Base-by-base conservation (phyloP, 2,329 filamentous ascomycete genomes). In the Verticillium dahliae region DNA sequence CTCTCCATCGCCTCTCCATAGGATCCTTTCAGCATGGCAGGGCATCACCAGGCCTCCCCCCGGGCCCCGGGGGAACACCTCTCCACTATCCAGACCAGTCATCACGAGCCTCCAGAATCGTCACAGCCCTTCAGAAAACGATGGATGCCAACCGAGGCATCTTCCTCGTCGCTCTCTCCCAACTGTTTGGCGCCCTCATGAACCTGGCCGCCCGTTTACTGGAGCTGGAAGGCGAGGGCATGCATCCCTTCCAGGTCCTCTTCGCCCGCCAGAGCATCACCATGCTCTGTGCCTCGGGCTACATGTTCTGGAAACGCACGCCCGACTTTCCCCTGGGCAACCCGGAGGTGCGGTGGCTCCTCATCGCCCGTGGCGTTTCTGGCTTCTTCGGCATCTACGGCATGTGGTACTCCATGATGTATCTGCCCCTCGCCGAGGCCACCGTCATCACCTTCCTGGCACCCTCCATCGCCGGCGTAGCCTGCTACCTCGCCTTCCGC, bases 401-500 rank as follows among this genome's bases (percentile, higher is more conserved):
- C 39, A 84, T 95, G 76, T 96, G 79, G 80, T 81, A 76, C 65
- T 81, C 78, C 11, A 82, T 82, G 62, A 83, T 90, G 70, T 96
- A 96, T 68, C 83, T 97, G 3, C 90, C 91, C 0, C 81, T 97
- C 2, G 90, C 91, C 15, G 92, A 97, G 72, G 92, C 92, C 2
- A 95, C 91, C 0, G 92, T 97, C 38, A 89, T 97, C 60, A 95
- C 91, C 9, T 97, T 97, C 71, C 81, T 97, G 6, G 85, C 90
- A 0, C 93, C 93, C 0, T 89, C 88, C 14, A 80, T 96, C 6
- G 85, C 91, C 22, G 91, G 90, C 62, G 91, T 93, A 76, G 83
- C 90, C 18, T 96, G 92, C 72, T 92, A 90, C 39, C 78, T 92
- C 61, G 75, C 93, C 41, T 75, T 88, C 18, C 84, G 86, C 59